Conservation (phyloP, 495 filamentous ascomycete genomes). For the Penicillium bialowiezense region DNA sequence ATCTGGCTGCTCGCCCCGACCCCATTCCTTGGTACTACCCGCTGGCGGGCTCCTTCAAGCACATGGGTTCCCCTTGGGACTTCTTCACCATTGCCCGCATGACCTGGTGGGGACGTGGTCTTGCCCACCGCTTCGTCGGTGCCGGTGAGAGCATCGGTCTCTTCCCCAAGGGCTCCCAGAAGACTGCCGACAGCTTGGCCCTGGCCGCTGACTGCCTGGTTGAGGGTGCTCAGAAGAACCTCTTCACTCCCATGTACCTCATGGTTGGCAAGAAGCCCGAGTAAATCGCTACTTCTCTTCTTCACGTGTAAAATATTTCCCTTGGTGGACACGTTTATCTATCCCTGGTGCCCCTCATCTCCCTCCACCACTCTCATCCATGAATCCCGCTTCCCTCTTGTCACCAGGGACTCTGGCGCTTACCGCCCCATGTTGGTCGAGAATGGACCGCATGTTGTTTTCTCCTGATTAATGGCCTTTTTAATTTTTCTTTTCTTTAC, state of each 20-base stretch:
- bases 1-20: conserved; percentile 81
- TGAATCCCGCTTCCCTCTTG: not conserved
- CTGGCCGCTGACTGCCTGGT: conserved; percentile 84
- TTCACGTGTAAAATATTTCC: conserved; percentile 10
- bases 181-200: conserved; percentile 89
- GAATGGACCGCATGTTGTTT: conserved; percentile 2
- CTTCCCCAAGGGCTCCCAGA: conserved; percentile 83
- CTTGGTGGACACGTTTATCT: conserved; percentile 1
- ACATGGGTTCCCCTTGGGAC: conserved; percentile 77
- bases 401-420: conserved; percentile 3
- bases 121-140: conserved; percentile 78
- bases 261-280: conserved; percentile 92
- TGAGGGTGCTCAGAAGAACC: conserved; percentile 82
- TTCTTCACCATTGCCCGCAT: conserved; percentile 83
- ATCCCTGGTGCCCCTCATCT: conserved; percentile 6
- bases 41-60: conserved; percentile 74
- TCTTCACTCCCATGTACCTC: conserved; percentile 99
- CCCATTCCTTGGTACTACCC: conserved; percentile 93
- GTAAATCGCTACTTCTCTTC: conserved; percentile 22
- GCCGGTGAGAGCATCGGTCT: conserved; percentile 70
- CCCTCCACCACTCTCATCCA: not conserved
- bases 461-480: conserved; percentile 4
- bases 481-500: conserved; percentile 10
- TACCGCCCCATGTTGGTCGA: conserved; percentile 1
- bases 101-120: conserved; percentile 77